phyloP scores from a whole-genome alignment of 208 protist species.

The Trypanosoma platydactyli region DNA sequence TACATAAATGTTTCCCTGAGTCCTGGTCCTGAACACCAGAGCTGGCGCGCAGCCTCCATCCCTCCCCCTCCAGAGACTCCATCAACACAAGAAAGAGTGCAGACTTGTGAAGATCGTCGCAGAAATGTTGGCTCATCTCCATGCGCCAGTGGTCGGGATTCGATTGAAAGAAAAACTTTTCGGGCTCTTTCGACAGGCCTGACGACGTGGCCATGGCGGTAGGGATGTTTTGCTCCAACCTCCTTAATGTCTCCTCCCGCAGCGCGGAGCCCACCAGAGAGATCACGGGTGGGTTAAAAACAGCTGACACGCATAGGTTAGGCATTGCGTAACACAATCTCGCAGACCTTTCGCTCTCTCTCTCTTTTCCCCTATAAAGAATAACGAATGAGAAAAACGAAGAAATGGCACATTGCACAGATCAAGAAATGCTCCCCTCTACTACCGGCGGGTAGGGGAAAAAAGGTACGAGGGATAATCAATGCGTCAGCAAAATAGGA shows the following conservation, averaged over 20 bases:
- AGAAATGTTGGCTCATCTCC: conserved; percentile 90
- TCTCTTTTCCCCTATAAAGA: neutral
- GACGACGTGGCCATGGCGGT: conserved; percentile 66
- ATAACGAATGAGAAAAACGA: conserved; percentile 9
- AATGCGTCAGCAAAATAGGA: no score
- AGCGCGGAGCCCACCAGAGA: conserved; percentile 83
- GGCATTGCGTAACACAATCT: conserved; percentile 56
- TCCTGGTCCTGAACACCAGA: conserved; percentile 51
- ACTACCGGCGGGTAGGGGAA: no score
- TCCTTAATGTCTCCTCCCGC: conserved; percentile 85
- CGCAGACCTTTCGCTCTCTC: conserved; percentile 9
- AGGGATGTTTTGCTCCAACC: conserved; percentile 77
- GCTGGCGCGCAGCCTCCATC: conserved; percentile 82
- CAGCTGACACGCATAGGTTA: conserved; percentile 89
- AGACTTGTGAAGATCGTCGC: conserved; percentile 88
- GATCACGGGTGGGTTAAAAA: conserved; percentile 90
- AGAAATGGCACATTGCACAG: neutral
- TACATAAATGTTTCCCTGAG: conserved; percentile 60
- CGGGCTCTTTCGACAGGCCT: conserved; percentile 66
- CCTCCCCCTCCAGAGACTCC: conserved; percentile 78
- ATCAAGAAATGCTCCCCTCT: no score
- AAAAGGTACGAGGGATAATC: no score
- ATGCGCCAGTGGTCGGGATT: conserved; percentile 89
- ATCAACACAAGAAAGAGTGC: conserved; percentile 77
- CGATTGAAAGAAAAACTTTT: conserved; percentile 73